A percentile compares a stretch with the other conserved stretches of the same genome.
Conservation (phyloP, 164 flowering plant genomes). For the Platanus orientalis region DNA sequence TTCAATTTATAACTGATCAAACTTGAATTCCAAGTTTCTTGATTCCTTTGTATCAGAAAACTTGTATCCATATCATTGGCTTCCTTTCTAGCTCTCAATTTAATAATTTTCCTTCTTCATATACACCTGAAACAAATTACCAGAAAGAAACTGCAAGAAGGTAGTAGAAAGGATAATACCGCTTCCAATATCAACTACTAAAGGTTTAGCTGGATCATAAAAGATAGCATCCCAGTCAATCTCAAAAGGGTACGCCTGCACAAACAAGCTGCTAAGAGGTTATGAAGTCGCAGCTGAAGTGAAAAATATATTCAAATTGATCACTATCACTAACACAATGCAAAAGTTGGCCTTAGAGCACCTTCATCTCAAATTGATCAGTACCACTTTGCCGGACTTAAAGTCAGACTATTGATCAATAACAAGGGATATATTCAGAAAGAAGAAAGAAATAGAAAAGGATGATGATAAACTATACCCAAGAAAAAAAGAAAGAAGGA, state of each 20-base stretch:
- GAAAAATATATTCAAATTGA: conserved; percentile 7
- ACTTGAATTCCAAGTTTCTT: not conserved
- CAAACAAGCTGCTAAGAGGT: conserved; percentile 13
- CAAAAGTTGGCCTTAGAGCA: not conserved
- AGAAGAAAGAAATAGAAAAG: too few species aligned
- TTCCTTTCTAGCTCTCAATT: not conserved
- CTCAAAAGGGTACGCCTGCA: conserved; percentile 73
- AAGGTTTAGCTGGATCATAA: conserved; percentile 55
- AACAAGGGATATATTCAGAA: too few species aligned
- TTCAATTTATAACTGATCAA: not conserved
- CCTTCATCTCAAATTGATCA: too few species aligned
- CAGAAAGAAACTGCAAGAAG: conserved; percentile 2
- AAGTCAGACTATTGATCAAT: too few species aligned
- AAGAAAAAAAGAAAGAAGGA: too few species aligned
- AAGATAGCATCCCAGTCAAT: conserved; percentile 58
- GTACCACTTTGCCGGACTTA: too few species aligned
- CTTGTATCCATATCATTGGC: not conserved
- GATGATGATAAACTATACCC: too few species aligned
- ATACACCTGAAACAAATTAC: not conserved
- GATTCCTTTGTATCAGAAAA: not conserved
- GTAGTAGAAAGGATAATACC: conserved; percentile 38
- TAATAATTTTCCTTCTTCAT: not conserved
- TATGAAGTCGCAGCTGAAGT: not conserved
- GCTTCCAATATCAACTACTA: conserved; percentile 88
- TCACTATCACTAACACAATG: not conserved